phyloP scores from a whole-genome alignment of 225 moss, liverwort and hornwort species.

The Climacium dendroides region DNA sequence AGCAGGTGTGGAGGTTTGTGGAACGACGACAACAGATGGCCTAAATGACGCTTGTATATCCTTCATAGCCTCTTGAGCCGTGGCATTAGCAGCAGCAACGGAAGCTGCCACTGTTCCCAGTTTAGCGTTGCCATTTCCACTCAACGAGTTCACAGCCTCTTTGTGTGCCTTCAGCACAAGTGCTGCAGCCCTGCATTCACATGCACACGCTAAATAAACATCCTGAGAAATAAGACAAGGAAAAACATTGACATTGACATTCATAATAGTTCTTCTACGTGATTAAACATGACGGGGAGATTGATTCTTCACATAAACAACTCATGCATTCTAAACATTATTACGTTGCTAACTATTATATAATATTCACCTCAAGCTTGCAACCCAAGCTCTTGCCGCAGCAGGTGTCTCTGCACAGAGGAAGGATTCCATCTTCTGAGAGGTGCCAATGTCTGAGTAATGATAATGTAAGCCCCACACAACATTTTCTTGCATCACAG shows the following conservation, averaged over 20 bases:
- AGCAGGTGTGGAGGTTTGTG: slow-evolving; percentile 18
- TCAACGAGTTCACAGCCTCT: slow-evolving; percentile 92
- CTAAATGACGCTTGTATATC: slow-evolving; percentile 74
- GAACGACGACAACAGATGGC: slow-evolving; percentile 31
- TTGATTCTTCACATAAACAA: neutral
- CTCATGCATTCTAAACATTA: neutral
- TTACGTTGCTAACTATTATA: neutral
- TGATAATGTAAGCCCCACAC: slow-evolving; percentile 13
- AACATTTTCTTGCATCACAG: neutral
- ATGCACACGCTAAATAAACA: neutral
- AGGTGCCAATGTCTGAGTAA: slow-evolving; percentile 72
- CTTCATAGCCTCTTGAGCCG: slow-evolving; percentile 87
- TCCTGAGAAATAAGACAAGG: neutral
- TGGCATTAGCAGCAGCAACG: slow-evolving; percentile 94
- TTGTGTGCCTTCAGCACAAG: slow-evolving; percentile 91
- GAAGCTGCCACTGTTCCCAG: slow-evolving; percentile 92
- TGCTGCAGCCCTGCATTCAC: slow-evolving; percentile 66
- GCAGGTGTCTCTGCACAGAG: slow-evolving; percentile 92
- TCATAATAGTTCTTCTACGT: neutral
- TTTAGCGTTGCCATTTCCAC: slow-evolving; percentile 94
- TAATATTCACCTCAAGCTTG: slow-evolving; percentile 63
- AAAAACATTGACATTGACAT: neutral
- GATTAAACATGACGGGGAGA: neutral
- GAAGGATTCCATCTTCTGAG: slow-evolving; percentile 86
- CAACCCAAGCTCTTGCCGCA: slow-evolving; percentile 91